phyloP scores from a whole-genome alignment of 2,329 filamentous ascomycete genomes.

The Pseudogymnoascus sp. region DNA sequence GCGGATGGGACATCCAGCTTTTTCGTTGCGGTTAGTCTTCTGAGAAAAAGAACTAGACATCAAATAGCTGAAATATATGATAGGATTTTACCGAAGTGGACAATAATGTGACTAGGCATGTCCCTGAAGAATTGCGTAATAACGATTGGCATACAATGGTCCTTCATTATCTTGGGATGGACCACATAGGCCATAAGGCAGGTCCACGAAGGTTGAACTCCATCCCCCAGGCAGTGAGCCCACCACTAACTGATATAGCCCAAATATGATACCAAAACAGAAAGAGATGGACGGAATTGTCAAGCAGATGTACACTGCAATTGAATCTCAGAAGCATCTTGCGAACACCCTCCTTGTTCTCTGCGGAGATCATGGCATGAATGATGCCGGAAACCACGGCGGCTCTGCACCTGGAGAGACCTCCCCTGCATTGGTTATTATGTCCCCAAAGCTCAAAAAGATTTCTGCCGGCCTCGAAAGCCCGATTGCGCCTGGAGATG shows the following conservation, averaged over 20 bases:
- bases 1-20: constrained; percentile 94
- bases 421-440: constrained; percentile 82
- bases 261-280: constrained; percentile 90
- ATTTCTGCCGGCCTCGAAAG: constrained; percentile 36
- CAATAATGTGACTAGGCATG: constrained; percentile 89
- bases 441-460: constrained; percentile 70
- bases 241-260: constrained; percentile 40
- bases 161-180: constrained; percentile 88
- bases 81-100: constrained; percentile 98
- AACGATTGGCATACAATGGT: constrained; percentile 90
- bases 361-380: constrained; percentile 98
- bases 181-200: constrained; percentile 96
- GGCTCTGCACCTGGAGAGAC: constrained; percentile 92
- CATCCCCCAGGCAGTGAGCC: neutral
- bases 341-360: constrained; percentile 74
- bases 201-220: constrained; percentile 65
- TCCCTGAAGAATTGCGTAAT: constrained; percentile 65
- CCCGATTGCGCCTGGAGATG: constrained; percentile 53
- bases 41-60: constrained; percentile 20
- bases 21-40: constrained; percentile 77
- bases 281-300: constrained; percentile 87
- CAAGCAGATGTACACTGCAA: constrained; percentile 64
- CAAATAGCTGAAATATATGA: constrained; percentile 23
- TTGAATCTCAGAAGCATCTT: constrained; percentile 64
- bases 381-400: constrained; percentile 93